A percentile compares a stretch with the other conserved stretches of the same genome.
Conservation (phyloP, 164 flowering plant genomes). For the Umbilicus rupestris region DNA sequence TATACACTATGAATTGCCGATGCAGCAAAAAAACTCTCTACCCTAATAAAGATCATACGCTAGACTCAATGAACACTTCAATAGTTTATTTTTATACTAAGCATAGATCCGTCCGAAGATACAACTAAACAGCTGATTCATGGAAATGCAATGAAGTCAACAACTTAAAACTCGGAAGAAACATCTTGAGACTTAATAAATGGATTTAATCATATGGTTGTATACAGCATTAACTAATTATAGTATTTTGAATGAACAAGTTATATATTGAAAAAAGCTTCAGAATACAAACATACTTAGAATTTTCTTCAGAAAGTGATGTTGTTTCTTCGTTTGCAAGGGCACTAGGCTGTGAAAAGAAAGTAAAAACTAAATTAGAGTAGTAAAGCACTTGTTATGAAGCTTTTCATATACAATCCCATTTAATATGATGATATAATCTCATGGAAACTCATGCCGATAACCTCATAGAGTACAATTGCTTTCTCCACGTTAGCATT, state of each 20-base stretch:
- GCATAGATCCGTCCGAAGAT: neutral
- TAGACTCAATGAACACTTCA: neutral
- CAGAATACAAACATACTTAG: constrained; percentile 42
- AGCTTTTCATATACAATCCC: neutral
- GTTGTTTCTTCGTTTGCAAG: neutral
- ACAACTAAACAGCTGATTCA: neutral
- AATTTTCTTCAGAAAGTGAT: constrained; percentile 44
- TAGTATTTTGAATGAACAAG: too few species aligned
- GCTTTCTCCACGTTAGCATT: constrained; percentile 68
- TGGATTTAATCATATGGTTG: too few species aligned
- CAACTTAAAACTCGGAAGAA: too few species aligned
- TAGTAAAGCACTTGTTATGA: neutral
- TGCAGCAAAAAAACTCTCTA: too few species aligned
- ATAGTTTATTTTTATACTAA: neutral
- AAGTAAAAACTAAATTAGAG: neutral
- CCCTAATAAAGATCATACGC: neutral
- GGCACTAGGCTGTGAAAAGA: neutral
- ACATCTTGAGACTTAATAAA: too few species aligned
- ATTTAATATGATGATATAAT: neutral
- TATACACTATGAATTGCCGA: too few species aligned
- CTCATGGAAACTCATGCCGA: neutral
- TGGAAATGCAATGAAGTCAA: neutral
- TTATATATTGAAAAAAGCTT: too few species aligned
- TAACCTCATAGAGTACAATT: constrained; percentile 80
- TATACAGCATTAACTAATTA: too few species aligned